phyloP scores from a whole-genome alignment of 371 early-diverging fungal genomes.

The Apophysomyces elegans region DNA sequence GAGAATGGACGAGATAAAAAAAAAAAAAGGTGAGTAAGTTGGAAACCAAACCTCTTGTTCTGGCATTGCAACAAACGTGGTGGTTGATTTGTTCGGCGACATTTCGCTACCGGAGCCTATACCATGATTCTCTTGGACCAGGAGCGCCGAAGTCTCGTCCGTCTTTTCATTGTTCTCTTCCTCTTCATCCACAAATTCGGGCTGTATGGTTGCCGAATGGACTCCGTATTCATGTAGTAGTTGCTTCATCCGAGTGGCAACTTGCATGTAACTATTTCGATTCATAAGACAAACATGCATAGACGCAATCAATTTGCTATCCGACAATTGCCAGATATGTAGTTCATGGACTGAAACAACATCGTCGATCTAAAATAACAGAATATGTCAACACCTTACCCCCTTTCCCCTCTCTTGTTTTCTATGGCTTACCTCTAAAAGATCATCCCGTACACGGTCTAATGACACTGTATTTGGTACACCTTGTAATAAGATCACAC shows the following conservation, averaged over 20 bases:
- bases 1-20: slow-evolving; percentile 2
- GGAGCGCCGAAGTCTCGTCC: background rate
- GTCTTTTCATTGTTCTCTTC: slow-evolving; percentile 4
- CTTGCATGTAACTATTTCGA: slow-evolving; percentile 58
- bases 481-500: slow-evolving; percentile 86
- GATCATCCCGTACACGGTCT: slow-evolving; percentile 64
- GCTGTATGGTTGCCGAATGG: slow-evolving; percentile 90
- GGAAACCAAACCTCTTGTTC: slow-evolving; percentile 1
- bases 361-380: slow-evolving; percentile 50
- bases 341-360: slow-evolving; percentile 87
- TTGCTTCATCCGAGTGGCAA: slow-evolving; percentile 72
- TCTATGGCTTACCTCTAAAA: slow-evolving; percentile 38
- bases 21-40: background rate
- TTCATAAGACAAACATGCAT: slow-evolving; percentile 79
- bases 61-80: background rate
- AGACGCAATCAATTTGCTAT: slow-evolving; percentile 82
- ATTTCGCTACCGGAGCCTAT: background rate
- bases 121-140: background rate
- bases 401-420: background rate
- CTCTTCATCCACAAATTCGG: slow-evolving; percentile 71
- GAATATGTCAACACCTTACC: background rate
- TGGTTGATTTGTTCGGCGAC: background rate
- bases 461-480: slow-evolving; percentile 75
- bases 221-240: slow-evolving; percentile 81
- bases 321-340: slow-evolving; percentile 94